Evolutionary conservation across 352 stramenopile species (phyloP).

Genomic region (Phytophthora boehmeriae): DNA sequence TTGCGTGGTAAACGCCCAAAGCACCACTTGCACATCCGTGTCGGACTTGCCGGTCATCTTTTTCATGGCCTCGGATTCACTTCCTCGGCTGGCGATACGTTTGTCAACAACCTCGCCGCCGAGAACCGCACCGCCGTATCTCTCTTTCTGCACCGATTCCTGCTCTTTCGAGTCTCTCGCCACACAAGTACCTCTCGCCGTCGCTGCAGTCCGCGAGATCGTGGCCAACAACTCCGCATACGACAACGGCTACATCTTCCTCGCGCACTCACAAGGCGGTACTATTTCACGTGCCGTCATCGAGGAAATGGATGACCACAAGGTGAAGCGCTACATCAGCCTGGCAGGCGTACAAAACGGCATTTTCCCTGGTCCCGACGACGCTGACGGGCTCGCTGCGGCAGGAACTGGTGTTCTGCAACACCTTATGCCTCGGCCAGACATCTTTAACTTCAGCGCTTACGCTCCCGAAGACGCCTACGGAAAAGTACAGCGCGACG

Average conservation of each 20-base stretch:
- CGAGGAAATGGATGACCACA: conserved; percentile 58
- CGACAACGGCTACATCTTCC: conserved; percentile 25
- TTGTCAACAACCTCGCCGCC: no score
- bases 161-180: conserved; percentile 35
- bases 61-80: no score
- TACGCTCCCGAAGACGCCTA: conserved; percentile 9
- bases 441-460: conserved; percentile 23
- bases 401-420: background rate
- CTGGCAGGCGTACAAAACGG: conserved; percentile 46
- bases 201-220: conserved; percentile 34
- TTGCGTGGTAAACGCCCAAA: no score
- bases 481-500: conserved; percentile 33
- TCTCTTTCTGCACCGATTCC: conserved; percentile 31
- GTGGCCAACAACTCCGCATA: conserved; percentile 2
- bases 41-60: no score
- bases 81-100: no score
- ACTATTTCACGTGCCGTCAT: conserved; percentile 45
- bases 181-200: conserved; percentile 33
- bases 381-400: conserved; percentile 7
- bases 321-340: conserved; percentile 42
- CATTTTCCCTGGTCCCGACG: conserved; percentile 45
- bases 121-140: no score
- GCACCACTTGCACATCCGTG: no score
- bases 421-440: background rate
- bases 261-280: conserved; percentile 40